These are phyloP conservation scores for Begonia fuchsioides DNA, from an alignment of 306 rosid species.

Conservation along the genomic window DNA sequence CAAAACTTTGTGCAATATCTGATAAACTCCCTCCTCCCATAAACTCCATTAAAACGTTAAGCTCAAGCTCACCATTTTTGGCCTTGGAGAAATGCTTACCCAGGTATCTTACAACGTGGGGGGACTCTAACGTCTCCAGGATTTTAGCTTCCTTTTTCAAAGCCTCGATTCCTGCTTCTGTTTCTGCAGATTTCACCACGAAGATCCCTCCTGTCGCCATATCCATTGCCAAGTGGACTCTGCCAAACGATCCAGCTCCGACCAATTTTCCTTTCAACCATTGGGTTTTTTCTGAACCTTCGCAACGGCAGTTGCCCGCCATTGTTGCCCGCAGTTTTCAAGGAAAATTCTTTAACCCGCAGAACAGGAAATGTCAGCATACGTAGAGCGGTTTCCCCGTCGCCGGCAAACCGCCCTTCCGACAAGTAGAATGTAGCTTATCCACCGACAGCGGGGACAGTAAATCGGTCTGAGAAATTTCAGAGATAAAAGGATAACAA, in stretches of 20 bases:
- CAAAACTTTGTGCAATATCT: slow-evolving; percentile 35
- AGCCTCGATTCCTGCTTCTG: slow-evolving; percentile 16
- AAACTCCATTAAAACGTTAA: slow-evolving; percentile 47
- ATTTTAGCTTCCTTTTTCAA: slow-evolving; percentile 32
- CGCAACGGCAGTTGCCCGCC: slow-evolving; percentile 1
- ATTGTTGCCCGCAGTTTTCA: no score
- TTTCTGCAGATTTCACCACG: slow-evolving; percentile 36
- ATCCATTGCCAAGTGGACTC: slow-evolving; percentile 47
- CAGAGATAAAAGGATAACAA: no score
- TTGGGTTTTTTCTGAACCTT: slow-evolving; percentile 11
- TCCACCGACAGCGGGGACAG: no score
- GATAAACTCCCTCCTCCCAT: slow-evolving; percentile 55
- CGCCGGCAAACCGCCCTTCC: no score
- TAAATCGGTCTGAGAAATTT: no score
- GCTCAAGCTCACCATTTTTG: slow-evolving; percentile 14
- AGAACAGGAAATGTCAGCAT: no score
- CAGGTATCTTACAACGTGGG: slow-evolving; percentile 20
- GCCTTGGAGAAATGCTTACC: slow-evolving; percentile 16
- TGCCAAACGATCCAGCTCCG: slow-evolving; percentile 50
- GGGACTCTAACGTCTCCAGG: slow-evolving; percentile 21
- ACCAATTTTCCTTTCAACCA: slow-evolving; percentile 53
- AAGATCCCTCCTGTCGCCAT: slow-evolving; percentile 38
- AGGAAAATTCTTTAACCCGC: no score
- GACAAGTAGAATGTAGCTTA: no score
- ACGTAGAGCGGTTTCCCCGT: no score